Evolutionary conservation across 371 early-diverging fungal species (phyloP), one percentile per base, ranked within the genome.

Genomic region (Funneliformis caledonium): DNA sequence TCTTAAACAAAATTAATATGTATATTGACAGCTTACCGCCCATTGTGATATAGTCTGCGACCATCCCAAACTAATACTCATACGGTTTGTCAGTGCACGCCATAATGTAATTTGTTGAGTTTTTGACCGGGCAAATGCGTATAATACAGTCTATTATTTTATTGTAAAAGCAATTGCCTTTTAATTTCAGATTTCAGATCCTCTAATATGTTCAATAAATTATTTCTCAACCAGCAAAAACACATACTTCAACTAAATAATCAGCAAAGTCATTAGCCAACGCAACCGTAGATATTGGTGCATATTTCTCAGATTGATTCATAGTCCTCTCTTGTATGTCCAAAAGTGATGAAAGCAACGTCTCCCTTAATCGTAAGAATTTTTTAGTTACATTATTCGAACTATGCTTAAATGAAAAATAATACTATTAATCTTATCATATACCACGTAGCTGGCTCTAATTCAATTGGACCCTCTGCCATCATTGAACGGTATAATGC

Each of bases 391-490:
- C 16, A 56, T 52, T 16, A 12, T 19, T 56, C 19, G 19, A 19
- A 56, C 19, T 56, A 56, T n/a, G 19, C 19, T 56, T 19, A 19
- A 56, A 19, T 16, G 26, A 56, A 19, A 52, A 50, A 50, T 12
- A 52, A 19, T 56, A 16, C 56, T 37, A 52, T 52, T 56, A 19
- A 56, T 19, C 56, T 69, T 69, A 47, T 69, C n/a, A 14, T 45
- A 5, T 47, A 88, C 92, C 92, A 92, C 62, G 88, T 91, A 76
- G 89, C 88, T 73, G 83, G 82, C 74, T 92, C 91, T 85, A 92
- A 86, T 62, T 91, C 90, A 56, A 92, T 89, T 16, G 90, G 90
- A 5, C 90, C 86, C 8, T 87, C 85, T 0, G 89, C 84, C 2
- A 90, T 84, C 47, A 92, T 88, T 0, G 92, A 88, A 56, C 91